Conservation (phyloP, 306 rosid genomes). For the Pachyrhizus erosus region DNA sequence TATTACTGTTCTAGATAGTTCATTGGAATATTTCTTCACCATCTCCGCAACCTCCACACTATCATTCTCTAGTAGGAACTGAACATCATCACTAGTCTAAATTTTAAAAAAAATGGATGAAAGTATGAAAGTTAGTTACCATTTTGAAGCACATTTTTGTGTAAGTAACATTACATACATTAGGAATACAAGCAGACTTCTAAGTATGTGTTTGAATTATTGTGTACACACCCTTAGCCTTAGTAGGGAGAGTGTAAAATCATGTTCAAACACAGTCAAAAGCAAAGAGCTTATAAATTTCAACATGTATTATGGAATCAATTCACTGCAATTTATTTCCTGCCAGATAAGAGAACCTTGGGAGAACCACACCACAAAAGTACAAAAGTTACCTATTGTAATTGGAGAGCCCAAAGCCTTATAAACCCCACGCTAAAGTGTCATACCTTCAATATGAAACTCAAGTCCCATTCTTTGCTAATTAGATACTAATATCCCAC, state of each 20-base stretch:
- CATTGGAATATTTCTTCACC: constrained; percentile 60
- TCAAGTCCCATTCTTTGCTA: neutral
- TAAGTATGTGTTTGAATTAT: neutral
- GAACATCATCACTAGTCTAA: constrained; percentile 65
- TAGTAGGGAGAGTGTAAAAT: neutral
- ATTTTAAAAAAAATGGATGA: constrained; percentile 4
- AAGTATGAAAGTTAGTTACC: constrained; percentile 18
- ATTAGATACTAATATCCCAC: neutral
- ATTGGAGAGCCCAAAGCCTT: neutral
- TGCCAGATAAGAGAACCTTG: neutral
- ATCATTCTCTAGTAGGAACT: constrained; percentile 61
- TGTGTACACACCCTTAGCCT: neutral
- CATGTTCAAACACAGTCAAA: too few species aligned
- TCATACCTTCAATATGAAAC: neutral
- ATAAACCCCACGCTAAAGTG: neutral
- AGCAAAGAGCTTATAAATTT: neutral
- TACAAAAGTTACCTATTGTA: neutral
- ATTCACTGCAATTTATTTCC: neutral
- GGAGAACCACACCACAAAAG: neutral
- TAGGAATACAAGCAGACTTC: constrained; percentile 22
- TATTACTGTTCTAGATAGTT: constrained; percentile 66
- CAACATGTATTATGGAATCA: neutral
- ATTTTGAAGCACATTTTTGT: constrained; percentile 4
- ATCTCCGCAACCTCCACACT: constrained; percentile 54
- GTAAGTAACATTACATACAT: constrained; percentile 9